Evolutionary conservation across 1,284 basidiomycete genomes (phyloP), one percentile per base, ranked within the genome.

Genomic region (Cryptococcus sp.): DNA sequence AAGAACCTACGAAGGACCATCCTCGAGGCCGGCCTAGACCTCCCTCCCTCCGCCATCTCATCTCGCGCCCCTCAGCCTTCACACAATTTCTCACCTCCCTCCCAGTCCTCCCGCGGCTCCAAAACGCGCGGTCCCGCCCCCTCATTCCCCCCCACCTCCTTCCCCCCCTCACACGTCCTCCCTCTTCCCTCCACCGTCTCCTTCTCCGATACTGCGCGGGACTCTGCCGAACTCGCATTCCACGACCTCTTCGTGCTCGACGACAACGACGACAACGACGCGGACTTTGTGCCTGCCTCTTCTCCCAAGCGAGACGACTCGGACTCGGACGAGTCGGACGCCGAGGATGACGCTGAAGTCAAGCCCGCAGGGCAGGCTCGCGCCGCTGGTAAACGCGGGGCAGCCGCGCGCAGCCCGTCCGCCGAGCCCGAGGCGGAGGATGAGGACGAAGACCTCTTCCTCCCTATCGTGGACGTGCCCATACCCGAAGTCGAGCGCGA

Each of bases 201-300:
- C 23, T 24, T 33, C 11, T 7, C 28, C 46, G 24, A 40, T 35
- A 6, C 38, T 16, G 4, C 51, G 50, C 39, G 53, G 56, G 43
- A 57, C 54, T 36, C 48, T 49, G 37, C 39, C 40, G 47, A 49
- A 36, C 33, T 49, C 16, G 33, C 66, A 9, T 65, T 68, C 51
- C 62, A 68, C 48, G 62, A 63, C 28, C 52, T 66, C 15, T 67
- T 67, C 62, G 65, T 60, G 21, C 53, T 63, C 11, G 63, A 64
- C 21, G 65, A 64, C 24, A 64, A 64, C 46, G 69, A 64, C 35
- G 64, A 63, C 8, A 70, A 67, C 21, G 71, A 69, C 49, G 70
- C 61, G 3, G 70, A 72, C 13, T 66, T 72, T 50, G 24, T 69
- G 15, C 70, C 70, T 11, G 60, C 68, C 8, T 59, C 64, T 4